These are phyloP conservation scores for Saccharomycodes ludwigii DNA, from an alignment of 805 yeast species.

Conservation along the genomic window DNA sequence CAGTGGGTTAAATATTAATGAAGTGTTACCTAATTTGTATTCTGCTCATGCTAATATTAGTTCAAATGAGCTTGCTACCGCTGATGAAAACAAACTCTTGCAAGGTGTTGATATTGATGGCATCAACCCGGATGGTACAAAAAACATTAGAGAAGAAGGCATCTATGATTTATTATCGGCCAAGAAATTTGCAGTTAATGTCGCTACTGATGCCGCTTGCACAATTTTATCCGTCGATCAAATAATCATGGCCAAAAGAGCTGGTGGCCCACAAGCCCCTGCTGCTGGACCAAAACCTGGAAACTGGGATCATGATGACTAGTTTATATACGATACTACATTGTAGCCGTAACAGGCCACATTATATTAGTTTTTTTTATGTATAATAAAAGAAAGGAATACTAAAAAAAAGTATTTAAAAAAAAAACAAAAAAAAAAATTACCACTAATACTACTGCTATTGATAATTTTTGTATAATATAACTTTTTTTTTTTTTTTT, in stretches of 20 bases:
- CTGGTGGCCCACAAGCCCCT: constrained; percentile 95
- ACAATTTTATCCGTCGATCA: constrained; percentile 90
- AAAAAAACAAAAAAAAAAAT: too few species aligned
- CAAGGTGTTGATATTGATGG: constrained; percentile 75
- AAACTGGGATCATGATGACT: constrained; percentile 95
- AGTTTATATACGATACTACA: too few species aligned
- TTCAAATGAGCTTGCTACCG: constrained; percentile 11
- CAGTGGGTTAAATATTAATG: constrained; percentile 83
- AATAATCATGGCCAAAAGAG: constrained; percentile 97
- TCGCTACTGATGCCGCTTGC: constrained; percentile 91
- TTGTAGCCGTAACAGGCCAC: too few species aligned
- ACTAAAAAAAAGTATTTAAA: too few species aligned
- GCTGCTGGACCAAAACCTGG: constrained; percentile 73
- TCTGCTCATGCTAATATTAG: constrained; percentile 60
- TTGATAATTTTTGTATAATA: too few species aligned
- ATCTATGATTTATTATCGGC: constrained; percentile 72
- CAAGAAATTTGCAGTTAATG: constrained; percentile 76
- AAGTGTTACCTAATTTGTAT: constrained; percentile 77
- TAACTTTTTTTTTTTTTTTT: too few species aligned
- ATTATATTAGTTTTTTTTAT: too few species aligned
- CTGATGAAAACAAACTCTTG: constrained; percentile 19
- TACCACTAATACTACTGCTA: too few species aligned
- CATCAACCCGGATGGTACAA: constrained; percentile 50
- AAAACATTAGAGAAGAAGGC: constrained; percentile 56
- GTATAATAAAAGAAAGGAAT: too few species aligned